Evolutionary conservation across 257 asterid genomes (phyloP), one percentile per base, ranked within the genome.

Genomic region (Sherardia arvensis): DNA sequence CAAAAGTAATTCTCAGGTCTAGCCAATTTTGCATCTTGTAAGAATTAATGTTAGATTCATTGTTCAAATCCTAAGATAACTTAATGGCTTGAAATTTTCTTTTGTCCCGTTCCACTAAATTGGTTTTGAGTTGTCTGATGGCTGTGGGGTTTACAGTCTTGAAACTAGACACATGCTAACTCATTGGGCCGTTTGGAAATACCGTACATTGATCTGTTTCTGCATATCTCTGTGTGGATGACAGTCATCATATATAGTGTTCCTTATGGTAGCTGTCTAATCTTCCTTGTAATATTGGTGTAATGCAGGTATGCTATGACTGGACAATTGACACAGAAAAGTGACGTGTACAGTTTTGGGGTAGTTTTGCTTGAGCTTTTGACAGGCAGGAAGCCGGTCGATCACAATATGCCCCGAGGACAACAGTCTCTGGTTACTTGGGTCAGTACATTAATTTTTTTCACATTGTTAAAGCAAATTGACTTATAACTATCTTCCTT

Each of bases 321-420:
- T 1, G 96, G 96, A 53, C 96, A 89, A 32, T 76, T 89, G 83
- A 89, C 96, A 6, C 96, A 86, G 77, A 89, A 89, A 84, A 89
- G 96, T 45, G 96, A 89, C 32, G 96, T 89, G 57, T 88, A 88
- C 74, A 88, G 96, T 77, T 88, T 88, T 68, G 96, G 96, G 48
- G 96, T 88, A 63, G 96, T 86, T 73, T 78, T 88, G 36, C 96
- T 88, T 57, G 96, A 88, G 82, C 91, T 88, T 75, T 77, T 88
- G 72, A 88, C 96, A 15, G 96, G 96, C 65, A 82, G 96, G 77
- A 88, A 88, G 78, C 96, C 96, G 45, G 96, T 88, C 59, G 96
- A 88, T 78, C 96, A 88, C 70, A 88, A 93, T 7, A 88, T 88
- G 96, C 96, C 96, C 38, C 93, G 96, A 43, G 96, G 96, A 32